Evolutionary conservation across 1,284 basidiomycete genomes (phyloP).

Genomic region (Apiotrichum sp.): DNA sequence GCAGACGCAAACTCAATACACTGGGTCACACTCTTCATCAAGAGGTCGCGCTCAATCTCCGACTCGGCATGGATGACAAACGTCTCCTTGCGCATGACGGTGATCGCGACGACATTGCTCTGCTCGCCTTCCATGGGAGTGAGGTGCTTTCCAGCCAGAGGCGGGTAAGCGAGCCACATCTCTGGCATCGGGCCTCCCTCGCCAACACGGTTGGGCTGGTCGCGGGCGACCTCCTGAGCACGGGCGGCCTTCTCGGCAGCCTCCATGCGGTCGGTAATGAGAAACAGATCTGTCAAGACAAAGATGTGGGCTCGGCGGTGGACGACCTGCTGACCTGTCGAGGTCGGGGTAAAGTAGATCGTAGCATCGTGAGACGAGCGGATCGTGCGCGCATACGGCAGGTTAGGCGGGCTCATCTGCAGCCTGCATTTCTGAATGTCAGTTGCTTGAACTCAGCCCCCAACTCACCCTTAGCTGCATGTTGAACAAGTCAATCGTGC

Average conservation of each 20-base stretch:
- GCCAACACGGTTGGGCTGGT: conserved; percentile 43
- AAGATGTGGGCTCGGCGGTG: conserved; percentile 78
- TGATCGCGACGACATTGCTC: conserved; percentile 62
- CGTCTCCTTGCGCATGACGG: conserved; percentile 83
- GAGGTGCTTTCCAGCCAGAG: conserved; percentile 89
- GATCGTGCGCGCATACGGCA: conserved; percentile 75
- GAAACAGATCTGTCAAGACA: conserved; percentile 84
- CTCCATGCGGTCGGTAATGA: conserved; percentile 77
- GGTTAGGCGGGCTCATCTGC: conserved; percentile 75
- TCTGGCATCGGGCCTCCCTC: conserved; percentile 59
- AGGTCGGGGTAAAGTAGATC: conserved; percentile 70
- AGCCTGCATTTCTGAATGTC: conserved; percentile 70
- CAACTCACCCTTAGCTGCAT: conserved; percentile 85
- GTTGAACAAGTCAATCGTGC: conserved; percentile 87
- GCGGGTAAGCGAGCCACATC: conserved; percentile 92
- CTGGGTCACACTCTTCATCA: conserved; percentile 70
- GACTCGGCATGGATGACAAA: conserved; percentile 65
- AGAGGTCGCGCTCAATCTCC: conserved; percentile 57
- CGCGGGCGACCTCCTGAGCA: conserved; percentile 37
- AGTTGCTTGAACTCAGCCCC: conserved; percentile 62
- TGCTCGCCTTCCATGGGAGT: conserved; percentile 58
- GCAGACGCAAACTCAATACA: conserved; percentile 74
- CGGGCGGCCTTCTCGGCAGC: conserved; percentile 54
- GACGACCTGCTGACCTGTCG: conserved; percentile 65
- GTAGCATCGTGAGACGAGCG: conserved; percentile 68